Evolutionary conservation across 2,329 filamentous ascomycete species (phyloP).

Genomic region (Exophiala mesophila): DNA sequence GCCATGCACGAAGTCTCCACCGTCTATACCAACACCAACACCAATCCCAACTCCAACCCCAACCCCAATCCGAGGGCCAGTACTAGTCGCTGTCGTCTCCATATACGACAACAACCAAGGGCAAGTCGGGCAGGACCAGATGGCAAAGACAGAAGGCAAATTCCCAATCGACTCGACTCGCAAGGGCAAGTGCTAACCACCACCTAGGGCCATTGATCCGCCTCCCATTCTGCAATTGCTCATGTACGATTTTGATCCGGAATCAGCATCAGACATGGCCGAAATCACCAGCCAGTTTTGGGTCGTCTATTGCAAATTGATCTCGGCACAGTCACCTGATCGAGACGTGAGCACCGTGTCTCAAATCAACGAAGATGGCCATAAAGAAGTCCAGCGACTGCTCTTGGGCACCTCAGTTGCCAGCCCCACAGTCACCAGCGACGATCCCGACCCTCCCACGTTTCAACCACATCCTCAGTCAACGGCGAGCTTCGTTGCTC

Average conservation of each 20-base stretch:
- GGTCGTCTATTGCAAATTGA: conserved; percentile 42
- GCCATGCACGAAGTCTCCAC: too few species aligned
- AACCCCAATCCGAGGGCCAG: too few species aligned
- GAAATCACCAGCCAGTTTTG: conserved; percentile 35
- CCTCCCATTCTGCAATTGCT: conserved; percentile 45
- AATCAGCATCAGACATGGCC: conserved; percentile 34
- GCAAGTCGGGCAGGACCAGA: conserved; percentile 44
- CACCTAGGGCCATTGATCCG: conserved; percentile 39
- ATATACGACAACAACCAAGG: conserved; percentile 44
- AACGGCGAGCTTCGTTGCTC: conserved; percentile 2
- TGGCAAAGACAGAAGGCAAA: conserved; percentile 43
- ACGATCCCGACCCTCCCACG: conserved; percentile 40
- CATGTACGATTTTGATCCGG: conserved; percentile 40
- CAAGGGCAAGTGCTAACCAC: too few species aligned
- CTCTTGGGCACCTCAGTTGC: conserved; percentile 28
- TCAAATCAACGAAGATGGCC: conserved; percentile 22
- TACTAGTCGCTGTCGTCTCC: conserved; percentile 34
- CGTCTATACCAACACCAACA: too few species aligned
- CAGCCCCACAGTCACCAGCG: conserved; percentile 39
- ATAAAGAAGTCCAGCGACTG: conserved; percentile 22
- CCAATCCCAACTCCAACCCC: too few species aligned
- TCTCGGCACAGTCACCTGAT: conserved; percentile 27
- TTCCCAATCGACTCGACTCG: too few species aligned
- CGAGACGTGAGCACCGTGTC: conserved; percentile 23
- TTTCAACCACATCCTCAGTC: conserved; percentile 35